Percentiles rank a stretch among this genome's conserved stretches.
Evolutionary conservation across 2,329 filamentous ascomycete genomes (phyloP).

Genomic region (Macrophomina tecta): DNA sequence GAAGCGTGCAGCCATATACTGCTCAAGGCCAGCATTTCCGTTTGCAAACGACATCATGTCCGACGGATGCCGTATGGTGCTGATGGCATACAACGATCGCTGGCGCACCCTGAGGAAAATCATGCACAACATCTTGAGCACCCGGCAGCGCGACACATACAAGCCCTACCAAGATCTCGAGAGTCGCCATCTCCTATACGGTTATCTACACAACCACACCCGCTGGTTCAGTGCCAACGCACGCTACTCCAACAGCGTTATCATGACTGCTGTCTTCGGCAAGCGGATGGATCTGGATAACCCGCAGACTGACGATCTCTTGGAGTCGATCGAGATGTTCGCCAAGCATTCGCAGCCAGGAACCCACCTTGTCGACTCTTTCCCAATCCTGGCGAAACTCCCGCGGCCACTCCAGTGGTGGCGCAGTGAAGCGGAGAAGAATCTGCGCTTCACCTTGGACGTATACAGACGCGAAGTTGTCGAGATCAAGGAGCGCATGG

Average conservation of each 20-base stretch:
- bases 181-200: constrained; percentile 36
- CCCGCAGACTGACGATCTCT: constrained; percentile 30
- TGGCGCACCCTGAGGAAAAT: constrained; percentile 40
- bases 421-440: constrained; percentile 35
- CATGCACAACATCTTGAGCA: constrained; percentile 40
- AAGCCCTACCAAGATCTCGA: constrained; percentile 40
- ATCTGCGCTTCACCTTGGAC: constrained; percentile 32
- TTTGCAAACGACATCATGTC: constrained; percentile 38
- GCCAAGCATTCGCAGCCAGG: constrained; percentile 38
- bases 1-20: constrained; percentile 33
- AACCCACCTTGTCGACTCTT: constrained; percentile 40
- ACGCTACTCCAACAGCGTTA: constrained; percentile 39
- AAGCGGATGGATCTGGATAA: constrained; percentile 34
- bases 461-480: constrained; percentile 39
- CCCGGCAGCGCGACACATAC: constrained; percentile 35
- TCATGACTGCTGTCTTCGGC: constrained; percentile 44
- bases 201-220: constrained; percentile 36
- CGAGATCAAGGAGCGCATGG: constrained; percentile 43
- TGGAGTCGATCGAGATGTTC: constrained; percentile 35
- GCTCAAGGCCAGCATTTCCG: constrained; percentile 31
- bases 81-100: constrained; percentile 39
- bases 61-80: constrained; percentile 37
- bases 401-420: constrained; percentile 41
- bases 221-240: constrained; percentile 37
- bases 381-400: constrained; percentile 40